Percentiles rank a stretch among this genome's conserved stretches.
Conservation (phyloP, 169 alveolate genomes). For the Eimeria maxima region DNA sequence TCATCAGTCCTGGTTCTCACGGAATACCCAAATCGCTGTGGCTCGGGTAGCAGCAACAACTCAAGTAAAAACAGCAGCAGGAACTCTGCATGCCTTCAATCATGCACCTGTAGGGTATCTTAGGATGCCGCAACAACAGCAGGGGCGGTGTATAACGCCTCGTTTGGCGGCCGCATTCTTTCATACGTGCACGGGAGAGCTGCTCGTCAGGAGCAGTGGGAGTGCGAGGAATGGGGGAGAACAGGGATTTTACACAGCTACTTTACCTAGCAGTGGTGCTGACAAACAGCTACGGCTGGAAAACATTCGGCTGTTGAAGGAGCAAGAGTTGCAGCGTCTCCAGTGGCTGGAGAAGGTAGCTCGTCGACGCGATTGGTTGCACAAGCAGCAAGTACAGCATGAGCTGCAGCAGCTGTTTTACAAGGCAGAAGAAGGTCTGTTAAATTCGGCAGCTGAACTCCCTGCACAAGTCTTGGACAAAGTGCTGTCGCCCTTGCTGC, state of each 20-base stretch:
- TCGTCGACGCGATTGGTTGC: conserved; percentile 13
- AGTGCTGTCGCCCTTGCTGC: conserved; percentile 43
- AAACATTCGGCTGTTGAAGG: background rate
- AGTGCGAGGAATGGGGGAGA: background rate
- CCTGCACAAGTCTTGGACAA: conserved; percentile 1
- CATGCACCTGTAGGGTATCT: background rate
- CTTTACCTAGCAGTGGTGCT: background rate
- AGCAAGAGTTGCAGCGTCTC: background rate
- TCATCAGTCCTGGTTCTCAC: background rate
- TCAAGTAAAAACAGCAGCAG: background rate
- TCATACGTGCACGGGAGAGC: background rate
- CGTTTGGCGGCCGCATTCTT: background rate
- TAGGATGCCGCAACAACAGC: conserved; percentile 5
- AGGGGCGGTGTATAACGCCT: background rate
- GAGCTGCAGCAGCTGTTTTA: background rate
- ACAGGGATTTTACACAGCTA: background rate
- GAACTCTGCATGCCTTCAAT: background rate
- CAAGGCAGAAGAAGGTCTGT: background rate
- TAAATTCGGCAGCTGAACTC: conserved; percentile 10
- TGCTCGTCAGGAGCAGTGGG: background rate
- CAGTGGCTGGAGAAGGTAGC: conserved; percentile 12
- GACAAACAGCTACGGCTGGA: background rate
- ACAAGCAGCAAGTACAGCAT: conserved; percentile 18
- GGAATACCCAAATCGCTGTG: background rate
- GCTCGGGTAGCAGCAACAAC: background rate